Evolutionary conservation across 75 land plant genomes (phyloP).

Genomic region (Cupressus sempervirens): DNA sequence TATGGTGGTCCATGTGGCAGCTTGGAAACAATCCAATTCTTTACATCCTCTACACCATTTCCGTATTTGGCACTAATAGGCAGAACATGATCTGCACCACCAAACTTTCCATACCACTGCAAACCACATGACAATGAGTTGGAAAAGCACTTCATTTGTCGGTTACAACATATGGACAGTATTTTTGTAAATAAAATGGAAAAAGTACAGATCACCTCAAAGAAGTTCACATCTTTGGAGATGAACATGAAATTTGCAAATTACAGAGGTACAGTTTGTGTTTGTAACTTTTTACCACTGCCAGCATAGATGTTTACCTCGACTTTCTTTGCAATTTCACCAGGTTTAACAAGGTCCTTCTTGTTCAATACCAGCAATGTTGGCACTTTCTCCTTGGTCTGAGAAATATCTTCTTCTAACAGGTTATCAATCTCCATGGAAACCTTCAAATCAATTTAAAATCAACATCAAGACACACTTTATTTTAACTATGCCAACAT

Average conservation of each 20-base stretch:
- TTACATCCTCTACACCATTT: slow-evolving; percentile 86
- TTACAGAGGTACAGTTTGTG: not conserved
- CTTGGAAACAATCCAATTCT: slow-evolving; percentile 84
- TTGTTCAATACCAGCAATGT: slow-evolving; percentile 83
- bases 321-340: slow-evolving; percentile 83
- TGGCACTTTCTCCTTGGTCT: slow-evolving; percentile 45
- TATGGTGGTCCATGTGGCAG: slow-evolving; percentile 90
- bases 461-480: not conserved
- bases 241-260: not conserved
- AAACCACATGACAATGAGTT: slow-evolving; percentile 1
- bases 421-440: slow-evolving; percentile 60
- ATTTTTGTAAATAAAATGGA: not conserved
- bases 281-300: not conserved
- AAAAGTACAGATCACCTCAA: not conserved
- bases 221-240: not conserved
- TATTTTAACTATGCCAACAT: not conserved
- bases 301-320: slow-evolving; percentile 43
- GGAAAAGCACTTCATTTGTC: not conserved
- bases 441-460: slow-evolving; percentile 10
- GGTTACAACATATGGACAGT: not conserved
- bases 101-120: slow-evolving; percentile 92
- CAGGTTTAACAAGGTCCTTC: slow-evolving; percentile 90
- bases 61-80: slow-evolving; percentile 98
- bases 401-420: slow-evolving; percentile 58
- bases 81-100: slow-evolving; percentile 77